These are phyloP conservation scores for Lactarius sp. DNA, from an alignment of 768 basidiomycete species.

Conservation along the genomic window DNA sequence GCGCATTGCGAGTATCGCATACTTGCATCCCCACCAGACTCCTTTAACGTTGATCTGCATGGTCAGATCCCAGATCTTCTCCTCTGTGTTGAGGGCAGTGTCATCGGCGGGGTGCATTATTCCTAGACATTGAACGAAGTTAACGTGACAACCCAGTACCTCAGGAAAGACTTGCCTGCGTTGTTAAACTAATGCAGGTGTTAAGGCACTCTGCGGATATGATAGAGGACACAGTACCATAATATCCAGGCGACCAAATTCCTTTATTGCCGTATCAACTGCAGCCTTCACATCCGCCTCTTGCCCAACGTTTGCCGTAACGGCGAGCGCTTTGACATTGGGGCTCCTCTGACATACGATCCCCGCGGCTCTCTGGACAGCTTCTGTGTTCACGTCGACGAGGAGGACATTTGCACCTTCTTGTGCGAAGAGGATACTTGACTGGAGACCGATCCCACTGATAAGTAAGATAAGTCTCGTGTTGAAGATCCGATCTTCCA, in stretches of 20 bases:
- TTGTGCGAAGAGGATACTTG: slow-evolving; percentile 88
- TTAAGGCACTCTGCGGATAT: not conserved
- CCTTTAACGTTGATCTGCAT: slow-evolving; percentile 97
- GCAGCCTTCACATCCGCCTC: slow-evolving; percentile 81
- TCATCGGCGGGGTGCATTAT: slow-evolving; percentile 98
- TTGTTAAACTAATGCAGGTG: slow-evolving; percentile 76
- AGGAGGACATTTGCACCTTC: slow-evolving; percentile 92
- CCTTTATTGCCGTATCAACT: slow-evolving; percentile 71
- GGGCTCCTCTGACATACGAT: slow-evolving; percentile 64
- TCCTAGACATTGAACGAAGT: slow-evolving; percentile 41
- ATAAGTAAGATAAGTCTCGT: slow-evolving; percentile 4
- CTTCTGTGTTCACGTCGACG: slow-evolving; percentile 78
- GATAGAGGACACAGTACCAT: slow-evolving; percentile 55
- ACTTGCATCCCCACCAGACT: slow-evolving; percentile 99
- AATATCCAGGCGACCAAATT: slow-evolving; percentile 92
- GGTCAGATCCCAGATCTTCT: slow-evolving; percentile 91
- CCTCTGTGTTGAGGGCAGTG: slow-evolving; percentile 93
- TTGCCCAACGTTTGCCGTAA: slow-evolving; percentile 83
- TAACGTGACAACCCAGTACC: not conserved
- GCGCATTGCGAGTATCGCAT: slow-evolving; percentile 96
- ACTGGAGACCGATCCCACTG: slow-evolving; percentile 96
- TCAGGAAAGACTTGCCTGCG: slow-evolving; percentile 49
- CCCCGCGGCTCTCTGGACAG: slow-evolving; percentile 61
- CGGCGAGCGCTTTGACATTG: slow-evolving; percentile 59
- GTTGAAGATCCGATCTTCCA: not conserved